phyloP scores from a whole-genome alignment of 768 basidiomycete genomes.

The Phylloporus sp. region DNA sequence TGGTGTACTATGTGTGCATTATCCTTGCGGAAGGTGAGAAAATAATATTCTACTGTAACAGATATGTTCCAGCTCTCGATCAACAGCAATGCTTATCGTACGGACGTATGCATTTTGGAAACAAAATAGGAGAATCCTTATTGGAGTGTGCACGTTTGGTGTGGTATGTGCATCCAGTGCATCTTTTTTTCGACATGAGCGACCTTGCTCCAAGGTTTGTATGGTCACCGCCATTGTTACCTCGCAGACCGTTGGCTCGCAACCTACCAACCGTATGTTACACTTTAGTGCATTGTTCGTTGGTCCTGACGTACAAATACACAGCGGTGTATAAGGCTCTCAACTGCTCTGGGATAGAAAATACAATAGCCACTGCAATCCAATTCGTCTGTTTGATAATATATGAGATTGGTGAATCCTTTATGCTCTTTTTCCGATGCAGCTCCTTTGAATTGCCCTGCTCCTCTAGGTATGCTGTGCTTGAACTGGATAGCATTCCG shows the following conservation, averaged over 20 bases:
- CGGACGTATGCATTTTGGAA: constrained; percentile 21
- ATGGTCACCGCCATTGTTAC: constrained; percentile 1
- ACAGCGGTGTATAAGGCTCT: constrained; percentile 12
- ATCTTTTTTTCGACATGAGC: background rate
- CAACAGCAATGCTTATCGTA: constrained; percentile 15
- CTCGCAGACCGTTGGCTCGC: constrained; percentile 5
- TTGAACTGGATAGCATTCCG: constrained; percentile 17
- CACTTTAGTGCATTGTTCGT: background rate
- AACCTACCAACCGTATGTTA: constrained; percentile 3
- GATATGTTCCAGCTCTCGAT: background rate
- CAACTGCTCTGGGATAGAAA: constrained; percentile 5
- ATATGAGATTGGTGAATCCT: constrained; percentile 13
- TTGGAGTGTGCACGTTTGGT: constrained; percentile 12
- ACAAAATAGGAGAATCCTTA: constrained; percentile 13
- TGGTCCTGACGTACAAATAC: background rate
- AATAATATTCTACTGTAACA: background rate
- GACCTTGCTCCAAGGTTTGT: constrained; percentile 3
- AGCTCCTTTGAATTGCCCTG: background rate
- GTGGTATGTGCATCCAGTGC: background rate
- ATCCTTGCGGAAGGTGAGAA: constrained; percentile 17
- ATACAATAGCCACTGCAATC: constrained; percentile 4
- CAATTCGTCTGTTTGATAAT: constrained; percentile 11
- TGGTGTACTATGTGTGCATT: constrained; percentile 12
- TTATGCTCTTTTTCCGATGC: background rate
- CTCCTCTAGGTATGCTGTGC: constrained; percentile 11